Conservation (phyloP, 169 alveolate species). For the Cryptosporidium meleagridis region DNA sequence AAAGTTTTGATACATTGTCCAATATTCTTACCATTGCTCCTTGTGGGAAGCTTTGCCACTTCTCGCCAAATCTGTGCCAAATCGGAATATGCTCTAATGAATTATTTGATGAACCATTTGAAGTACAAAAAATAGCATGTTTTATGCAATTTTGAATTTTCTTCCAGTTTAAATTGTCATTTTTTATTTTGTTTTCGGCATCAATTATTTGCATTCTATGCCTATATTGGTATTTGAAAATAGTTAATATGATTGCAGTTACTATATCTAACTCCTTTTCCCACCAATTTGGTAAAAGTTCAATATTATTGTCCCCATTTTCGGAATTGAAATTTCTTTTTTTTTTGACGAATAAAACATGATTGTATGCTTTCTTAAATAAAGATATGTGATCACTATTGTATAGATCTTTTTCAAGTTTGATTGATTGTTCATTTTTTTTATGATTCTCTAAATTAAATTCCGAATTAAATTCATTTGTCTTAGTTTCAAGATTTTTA, state of each 20-base stretch:
- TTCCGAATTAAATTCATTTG: neutral
- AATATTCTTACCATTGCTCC: constrained; percentile 71
- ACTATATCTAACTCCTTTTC: constrained; percentile 62
- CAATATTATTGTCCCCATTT: constrained; percentile 60
- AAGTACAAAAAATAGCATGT: constrained; percentile 21
- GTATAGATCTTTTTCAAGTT: neutral
- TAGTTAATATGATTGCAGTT: constrained; percentile 61
- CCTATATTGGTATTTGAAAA: constrained; percentile 53
- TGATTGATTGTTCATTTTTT: neutral
- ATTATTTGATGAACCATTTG: neutral
- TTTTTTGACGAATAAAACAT: constrained; percentile 23
- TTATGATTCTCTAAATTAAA: neutral
- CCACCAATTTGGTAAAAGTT: constrained; percentile 74
- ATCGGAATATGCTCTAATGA: constrained; percentile 55
- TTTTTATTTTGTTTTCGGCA: constrained; percentile 20
- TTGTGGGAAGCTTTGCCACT: constrained; percentile 75
- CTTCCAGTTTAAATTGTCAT: constrained; percentile 20
- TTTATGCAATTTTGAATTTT: neutral
- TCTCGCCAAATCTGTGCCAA: constrained; percentile 70
- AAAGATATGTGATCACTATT: neutral
- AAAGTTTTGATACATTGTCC: constrained; percentile 48
- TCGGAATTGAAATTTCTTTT: constrained; percentile 60
- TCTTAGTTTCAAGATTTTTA: neutral
- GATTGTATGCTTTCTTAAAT: constrained; percentile 51
- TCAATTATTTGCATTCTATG: constrained; percentile 29